These are phyloP conservation scores for Leccinum rimulosum DNA, from an alignment of 768 basidiomycete genomes.

Conservation along the genomic window DNA sequence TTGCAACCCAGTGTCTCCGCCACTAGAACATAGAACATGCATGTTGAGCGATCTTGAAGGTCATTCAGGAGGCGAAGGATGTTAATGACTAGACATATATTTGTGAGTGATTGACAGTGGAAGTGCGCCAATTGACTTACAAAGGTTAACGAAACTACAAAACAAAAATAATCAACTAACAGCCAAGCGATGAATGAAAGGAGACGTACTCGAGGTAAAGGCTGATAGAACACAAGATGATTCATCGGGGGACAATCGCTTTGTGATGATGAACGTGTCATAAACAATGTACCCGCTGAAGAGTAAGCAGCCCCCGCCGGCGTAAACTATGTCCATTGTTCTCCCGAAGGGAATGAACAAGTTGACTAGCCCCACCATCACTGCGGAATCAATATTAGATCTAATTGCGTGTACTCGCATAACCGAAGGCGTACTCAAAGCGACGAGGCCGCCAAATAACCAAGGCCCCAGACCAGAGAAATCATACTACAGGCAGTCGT, in stretches of 20 bases:
- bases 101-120: conserved; percentile 1
- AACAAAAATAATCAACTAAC: conserved; percentile 18
- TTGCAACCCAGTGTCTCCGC: neutral
- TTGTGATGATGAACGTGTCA: conserved; percentile 89
- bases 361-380: conserved; percentile 79
- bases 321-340: conserved; percentile 80
- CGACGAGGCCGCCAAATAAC: conserved; percentile 82
- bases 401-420: neutral
- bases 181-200: neutral
- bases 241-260: conserved; percentile 87
- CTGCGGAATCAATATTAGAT: conserved; percentile 33
- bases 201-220: conserved; percentile 88
- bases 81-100: conserved; percentile 57
- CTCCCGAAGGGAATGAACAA: conserved; percentile 84
- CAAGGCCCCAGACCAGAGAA: conserved; percentile 91
- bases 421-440: conserved; percentile 52
- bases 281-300: conserved; percentile 91
- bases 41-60: conserved; percentile 39
- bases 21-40: neutral
- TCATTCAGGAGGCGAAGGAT: conserved; percentile 80
- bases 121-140: conserved; percentile 42
- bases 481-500: conserved; percentile 62
- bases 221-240: conserved; percentile 86
- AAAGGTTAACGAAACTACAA: conserved; percentile 79
- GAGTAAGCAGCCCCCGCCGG: conserved; percentile 72